A percentile compares a stretch with the other conserved stretches of the same genome.
Evolutionary conservation across 2,329 filamentous ascomycete species (phyloP).

Genomic region (Aspergillus sp.): DNA sequence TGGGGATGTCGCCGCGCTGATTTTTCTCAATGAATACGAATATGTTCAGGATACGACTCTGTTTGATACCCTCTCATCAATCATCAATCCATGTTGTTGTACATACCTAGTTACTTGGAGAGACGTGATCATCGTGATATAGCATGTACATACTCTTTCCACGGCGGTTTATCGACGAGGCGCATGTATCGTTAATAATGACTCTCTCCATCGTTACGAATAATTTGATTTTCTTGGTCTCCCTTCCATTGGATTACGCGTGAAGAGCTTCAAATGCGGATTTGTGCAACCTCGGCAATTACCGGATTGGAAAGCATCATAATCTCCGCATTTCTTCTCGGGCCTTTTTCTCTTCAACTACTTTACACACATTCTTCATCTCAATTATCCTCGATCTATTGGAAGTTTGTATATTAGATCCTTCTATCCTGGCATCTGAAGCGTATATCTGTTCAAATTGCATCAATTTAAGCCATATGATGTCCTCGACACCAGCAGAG

Average conservation of each 20-base stretch:
- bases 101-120: conserved; percentile 1
- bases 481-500: conserved; percentile 15
- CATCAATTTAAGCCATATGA: not conserved
- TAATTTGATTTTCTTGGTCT: conserved; percentile 4
- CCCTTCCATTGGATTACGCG: not conserved
- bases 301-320: not conserved
- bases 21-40: not conserved
- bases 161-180: not conserved
- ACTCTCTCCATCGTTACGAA: not conserved
- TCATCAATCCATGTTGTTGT: conserved; percentile 3
- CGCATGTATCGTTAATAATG: conserved; percentile 3
- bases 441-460: not conserved
- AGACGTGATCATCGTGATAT: conserved; percentile 11
- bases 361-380: not conserved
- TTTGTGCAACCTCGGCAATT: conserved; percentile 13
- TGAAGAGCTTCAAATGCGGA: not conserved
- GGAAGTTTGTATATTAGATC: no score
- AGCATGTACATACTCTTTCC: conserved; percentile 8
- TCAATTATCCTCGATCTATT: no score
- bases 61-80: conserved; percentile 7
- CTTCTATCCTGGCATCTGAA: no score
- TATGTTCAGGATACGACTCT: not conserved
- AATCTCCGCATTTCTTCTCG: conserved; percentile 8
- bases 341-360: not conserved
- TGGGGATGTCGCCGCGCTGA: conserved; percentile 22